Percentiles rank a stretch among this genome's conserved stretches.
Evolutionary conservation across 73 alveolate species (phyloP).

Genomic region (Diophrys sp.): DNA sequence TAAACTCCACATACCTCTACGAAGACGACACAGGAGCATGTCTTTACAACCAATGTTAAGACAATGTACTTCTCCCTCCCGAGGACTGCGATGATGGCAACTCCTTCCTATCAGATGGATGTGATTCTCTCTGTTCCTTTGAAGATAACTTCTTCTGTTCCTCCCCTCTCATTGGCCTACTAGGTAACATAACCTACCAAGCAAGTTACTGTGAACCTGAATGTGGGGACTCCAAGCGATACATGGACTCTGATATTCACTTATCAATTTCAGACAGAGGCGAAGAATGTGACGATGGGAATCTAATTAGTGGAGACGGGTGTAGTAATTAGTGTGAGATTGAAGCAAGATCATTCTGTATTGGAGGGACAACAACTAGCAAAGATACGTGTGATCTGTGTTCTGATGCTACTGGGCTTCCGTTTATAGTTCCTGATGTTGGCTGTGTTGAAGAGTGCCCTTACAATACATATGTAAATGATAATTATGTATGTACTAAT

Average conservation of each 20-base stretch:
- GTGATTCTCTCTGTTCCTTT: neutral
- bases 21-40: neutral
- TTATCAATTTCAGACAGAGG: neutral
- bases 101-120: slow-evolving; percentile 1
- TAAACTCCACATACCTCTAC: too few relatives aligned
- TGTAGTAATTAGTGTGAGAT: neutral
- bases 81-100: slow-evolving; percentile 13
- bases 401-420: neutral
- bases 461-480: neutral
- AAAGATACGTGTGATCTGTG: neutral
- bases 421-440: neutral
- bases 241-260: neutral
- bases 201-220: neutral
- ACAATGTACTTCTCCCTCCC: neutral
- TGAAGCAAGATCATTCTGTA: slow-evolving; percentile 3
- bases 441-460: neutral
- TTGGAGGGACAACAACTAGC: slow-evolving; percentile 5
- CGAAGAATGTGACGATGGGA: slow-evolving; percentile 19
- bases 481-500: neutral
- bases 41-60: neutral
- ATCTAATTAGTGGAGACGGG: slow-evolving; percentile 2
- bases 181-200: neutral
- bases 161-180: neutral
- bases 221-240: neutral
- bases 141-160: neutral